phyloP scores from a whole-genome alignment of 352 stramenopile species.

The Phytophthora tentaculata region DNA sequence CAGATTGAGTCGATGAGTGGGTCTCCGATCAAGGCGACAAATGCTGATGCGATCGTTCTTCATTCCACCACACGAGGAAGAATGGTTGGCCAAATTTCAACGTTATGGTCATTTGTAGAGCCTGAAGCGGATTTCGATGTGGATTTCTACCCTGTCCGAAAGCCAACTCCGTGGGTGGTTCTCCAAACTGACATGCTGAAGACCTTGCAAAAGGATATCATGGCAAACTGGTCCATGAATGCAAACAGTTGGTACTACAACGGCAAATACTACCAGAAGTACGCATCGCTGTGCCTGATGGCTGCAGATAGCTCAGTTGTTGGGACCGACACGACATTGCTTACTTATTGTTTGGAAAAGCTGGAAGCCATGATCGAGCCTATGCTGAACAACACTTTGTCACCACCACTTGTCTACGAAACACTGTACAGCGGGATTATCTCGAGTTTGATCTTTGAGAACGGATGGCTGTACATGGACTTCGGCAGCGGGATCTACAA shows the following conservation, averaged over 20 bases:
- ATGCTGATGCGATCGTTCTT: slow-evolving; percentile 38
- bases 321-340: slow-evolving; percentile 54
- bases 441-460: slow-evolving; percentile 49
- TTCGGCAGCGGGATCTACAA: slow-evolving; percentile 87
- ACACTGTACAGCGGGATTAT: slow-evolving; percentile 70
- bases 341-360: slow-evolving; percentile 59
- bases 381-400: slow-evolving; percentile 63
- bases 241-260: slow-evolving; percentile 78
- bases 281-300: slow-evolving; percentile 77
- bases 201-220: slow-evolving; percentile 62
- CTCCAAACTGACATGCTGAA: slow-evolving; percentile 44
- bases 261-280: slow-evolving; percentile 82
- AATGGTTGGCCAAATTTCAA: slow-evolving; percentile 53
- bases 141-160: slow-evolving; percentile 56
- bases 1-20: slow-evolving; percentile 57
- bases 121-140: slow-evolving; percentile 56
- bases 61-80: slow-evolving; percentile 60
- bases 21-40: slow-evolving; percentile 19
- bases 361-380: slow-evolving; percentile 59
- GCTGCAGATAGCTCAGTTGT: slow-evolving; percentile 54
- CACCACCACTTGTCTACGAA: slow-evolving; percentile 63
- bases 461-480: slow-evolving; percentile 55
- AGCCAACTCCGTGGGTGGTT: slow-evolving; percentile 37
- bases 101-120: slow-evolving; percentile 56
- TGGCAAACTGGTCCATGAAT: slow-evolving; percentile 51